These are phyloP conservation scores for Diutina scorzettiae DNA, from an alignment of 1,139 yeast genomes.

Conservation along the genomic window DNA sequence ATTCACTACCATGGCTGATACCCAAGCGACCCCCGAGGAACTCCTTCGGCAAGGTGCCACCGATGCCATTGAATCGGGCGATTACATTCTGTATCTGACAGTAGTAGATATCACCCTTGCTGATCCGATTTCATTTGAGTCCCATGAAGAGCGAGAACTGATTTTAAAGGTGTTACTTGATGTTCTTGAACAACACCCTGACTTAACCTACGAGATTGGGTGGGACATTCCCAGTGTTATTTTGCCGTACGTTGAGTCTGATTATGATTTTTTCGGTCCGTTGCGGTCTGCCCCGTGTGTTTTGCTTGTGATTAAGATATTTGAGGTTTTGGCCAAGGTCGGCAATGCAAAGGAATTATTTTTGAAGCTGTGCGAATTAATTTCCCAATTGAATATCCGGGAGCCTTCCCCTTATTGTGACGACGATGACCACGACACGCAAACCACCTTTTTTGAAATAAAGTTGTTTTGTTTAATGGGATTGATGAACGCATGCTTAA, in stretches of 20 bases:
- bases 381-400: conserved; percentile 15
- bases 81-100: conserved; percentile 63
- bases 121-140: conserved; percentile 31
- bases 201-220: conserved; percentile 57
- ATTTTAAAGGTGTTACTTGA: conserved; percentile 28
- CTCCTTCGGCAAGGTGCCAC: conserved; percentile 11
- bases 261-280: conserved; percentile 10
- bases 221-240: conserved; percentile 78
- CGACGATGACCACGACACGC: conserved; percentile 10
- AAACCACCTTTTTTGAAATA: conserved; percentile 28
- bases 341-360: conserved; percentile 79
- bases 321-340: conserved; percentile 42
- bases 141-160: conserved; percentile 34
- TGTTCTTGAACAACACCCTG: conserved; percentile 22
- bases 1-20: not conserved
- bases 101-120: conserved; percentile 49
- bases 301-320: conserved; percentile 33
- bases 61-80: conserved; percentile 34
- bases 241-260: conserved; percentile 30
- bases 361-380: conserved; percentile 53
- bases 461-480: conserved; percentile 56
- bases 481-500: conserved; percentile 40
- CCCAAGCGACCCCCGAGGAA: not conserved
- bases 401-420: conserved; percentile 1
- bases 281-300: conserved; percentile 25